Evolutionary conservation across 1,284 basidiomycete species (phyloP).

Genomic region (Gastroboletus turbinatus): DNA sequence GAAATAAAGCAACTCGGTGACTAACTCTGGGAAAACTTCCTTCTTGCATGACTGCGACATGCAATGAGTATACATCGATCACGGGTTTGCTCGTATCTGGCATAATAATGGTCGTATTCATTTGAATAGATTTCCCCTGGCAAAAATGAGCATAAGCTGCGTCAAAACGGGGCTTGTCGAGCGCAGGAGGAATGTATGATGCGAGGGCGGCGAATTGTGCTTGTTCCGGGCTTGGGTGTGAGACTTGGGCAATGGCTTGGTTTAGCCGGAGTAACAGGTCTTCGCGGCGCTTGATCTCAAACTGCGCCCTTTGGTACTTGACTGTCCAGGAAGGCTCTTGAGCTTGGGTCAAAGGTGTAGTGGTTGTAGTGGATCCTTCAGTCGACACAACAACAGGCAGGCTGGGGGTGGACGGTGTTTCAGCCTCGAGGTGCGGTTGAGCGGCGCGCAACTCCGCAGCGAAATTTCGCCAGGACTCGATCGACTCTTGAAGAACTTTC

Average conservation of each 20-base stretch:
- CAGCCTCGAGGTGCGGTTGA: slow-evolving; percentile 18
- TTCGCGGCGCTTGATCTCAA: slow-evolving; percentile 35
- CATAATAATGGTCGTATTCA: slow-evolving; percentile 33
- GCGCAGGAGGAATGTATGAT: slow-evolving; percentile 31
- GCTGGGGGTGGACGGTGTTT: neutral
- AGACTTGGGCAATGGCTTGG: slow-evolving; percentile 28
- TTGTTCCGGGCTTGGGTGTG: slow-evolving; percentile 26
- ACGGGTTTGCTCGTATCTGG: slow-evolving; percentile 29
- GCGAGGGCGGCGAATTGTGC: slow-evolving; percentile 31
- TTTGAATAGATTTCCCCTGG: slow-evolving; percentile 27
- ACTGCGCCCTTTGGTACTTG: slow-evolving; percentile 29
- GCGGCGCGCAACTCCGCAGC: slow-evolving; percentile 20
- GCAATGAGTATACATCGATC: slow-evolving; percentile 33
- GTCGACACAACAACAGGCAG: neutral
- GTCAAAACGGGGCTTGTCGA: slow-evolving; percentile 33
- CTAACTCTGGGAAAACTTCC: slow-evolving; percentile 32
- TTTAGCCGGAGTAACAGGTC: slow-evolving; percentile 31
- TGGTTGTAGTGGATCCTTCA: neutral
- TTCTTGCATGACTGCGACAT: slow-evolving; percentile 36
- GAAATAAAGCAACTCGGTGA: slow-evolving; percentile 12
- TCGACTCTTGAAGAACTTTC: slow-evolving; percentile 31
- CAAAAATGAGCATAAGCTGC: slow-evolving; percentile 33
- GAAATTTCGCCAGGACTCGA: slow-evolving; percentile 25
- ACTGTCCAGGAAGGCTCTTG: slow-evolving; percentile 25
- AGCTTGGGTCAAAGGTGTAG: slow-evolving; percentile 3